Evolutionary conservation across 2,329 filamentous ascomycete species (phyloP).

Genomic region (Apiospora sp.): DNA sequence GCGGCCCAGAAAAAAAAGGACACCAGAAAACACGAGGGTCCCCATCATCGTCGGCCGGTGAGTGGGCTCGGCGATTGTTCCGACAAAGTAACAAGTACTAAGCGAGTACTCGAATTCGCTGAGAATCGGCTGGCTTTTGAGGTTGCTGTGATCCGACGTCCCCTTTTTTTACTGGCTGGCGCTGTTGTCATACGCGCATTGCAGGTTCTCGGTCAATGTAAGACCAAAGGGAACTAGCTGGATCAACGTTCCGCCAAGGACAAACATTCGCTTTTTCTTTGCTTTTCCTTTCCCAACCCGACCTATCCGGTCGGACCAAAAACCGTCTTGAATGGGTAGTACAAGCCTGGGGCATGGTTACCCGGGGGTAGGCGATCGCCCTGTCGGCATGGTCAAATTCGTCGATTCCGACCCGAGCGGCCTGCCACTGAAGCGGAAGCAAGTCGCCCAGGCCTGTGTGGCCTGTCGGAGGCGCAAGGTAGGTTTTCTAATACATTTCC

Average conservation of each 20-base stretch:
- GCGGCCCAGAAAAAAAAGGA: neutral
- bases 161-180: neutral
- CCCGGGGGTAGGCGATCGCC: neutral
- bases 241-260: neutral
- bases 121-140: neutral
- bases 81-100: neutral
- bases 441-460: conserved; percentile 65
- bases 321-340: conserved; percentile 4
- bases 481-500: neutral
- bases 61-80: conserved; percentile 5
- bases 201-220: neutral
- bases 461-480: conserved; percentile 65
- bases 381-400: conserved; percentile 57
- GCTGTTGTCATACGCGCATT: neutral
- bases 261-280: neutral
- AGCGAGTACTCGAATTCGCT: neutral
- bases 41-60: neutral
- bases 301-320: neutral
- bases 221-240: neutral
- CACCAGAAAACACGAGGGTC: neutral
- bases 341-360: neutral
- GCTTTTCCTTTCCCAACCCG: neutral
- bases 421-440: conserved; percentile 65
- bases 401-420: conserved; percentile 62
- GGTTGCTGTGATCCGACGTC: neutral